Conservation (phyloP, 306 rosid genomes). For the Quercus ilex region DNA sequence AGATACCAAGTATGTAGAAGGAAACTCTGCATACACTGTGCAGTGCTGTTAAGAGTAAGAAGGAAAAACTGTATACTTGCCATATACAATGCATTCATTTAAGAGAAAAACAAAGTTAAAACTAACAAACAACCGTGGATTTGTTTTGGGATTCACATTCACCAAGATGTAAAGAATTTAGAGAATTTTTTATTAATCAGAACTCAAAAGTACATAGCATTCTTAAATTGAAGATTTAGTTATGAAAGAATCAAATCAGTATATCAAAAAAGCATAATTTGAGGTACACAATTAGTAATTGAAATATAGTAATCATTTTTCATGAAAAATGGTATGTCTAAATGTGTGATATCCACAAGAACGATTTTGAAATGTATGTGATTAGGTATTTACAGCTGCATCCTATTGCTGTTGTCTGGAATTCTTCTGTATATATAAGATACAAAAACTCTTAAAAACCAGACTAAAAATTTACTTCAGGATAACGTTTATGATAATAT, state of each 20-base stretch:
- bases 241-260: background rate
- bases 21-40: background rate
- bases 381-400: background rate
- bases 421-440: background rate
- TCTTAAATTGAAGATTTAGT: background rate
- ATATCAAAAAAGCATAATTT: background rate
- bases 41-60: too few species aligned
- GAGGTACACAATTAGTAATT: too few species aligned
- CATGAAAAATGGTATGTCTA: background rate
- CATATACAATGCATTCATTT: background rate
- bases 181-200: background rate
- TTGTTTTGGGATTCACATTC: background rate
- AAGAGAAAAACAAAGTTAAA: background rate
- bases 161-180: background rate
- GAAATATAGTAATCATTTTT: background rate
- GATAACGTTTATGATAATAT: background rate
- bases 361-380: background rate
- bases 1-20: constrained; percentile 2
- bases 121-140: background rate
- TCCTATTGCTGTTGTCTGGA: background rate
- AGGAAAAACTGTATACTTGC: background rate
- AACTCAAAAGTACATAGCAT: background rate
- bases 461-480: background rate
- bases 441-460: background rate
- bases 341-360: background rate